Evolutionary conservation across 345 rosid species (phyloP).

Genomic region (Corchorus capsularis): DNA sequence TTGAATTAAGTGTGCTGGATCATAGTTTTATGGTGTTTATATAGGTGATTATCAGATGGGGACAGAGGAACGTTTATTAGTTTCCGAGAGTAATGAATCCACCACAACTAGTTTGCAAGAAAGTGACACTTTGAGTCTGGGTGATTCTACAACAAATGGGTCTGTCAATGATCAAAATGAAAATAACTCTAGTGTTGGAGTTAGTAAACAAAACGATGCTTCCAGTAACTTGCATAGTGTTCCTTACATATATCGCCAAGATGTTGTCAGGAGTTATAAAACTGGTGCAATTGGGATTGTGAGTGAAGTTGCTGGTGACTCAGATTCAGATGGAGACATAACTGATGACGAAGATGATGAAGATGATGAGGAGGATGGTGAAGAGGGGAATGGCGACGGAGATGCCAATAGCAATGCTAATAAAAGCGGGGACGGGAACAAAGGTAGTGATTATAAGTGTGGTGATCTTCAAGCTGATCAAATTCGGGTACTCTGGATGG

Average conservation of each 20-base stretch:
- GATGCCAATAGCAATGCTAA: conserved; percentile 36
- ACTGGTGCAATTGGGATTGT: conserved; percentile 75
- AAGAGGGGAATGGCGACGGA: conserved; percentile 35
- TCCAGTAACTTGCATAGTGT: conserved; percentile 35
- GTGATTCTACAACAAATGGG: conserved; percentile 29
- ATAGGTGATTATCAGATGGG: conserved; percentile 56
- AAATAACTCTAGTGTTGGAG: conserved; percentile 27
- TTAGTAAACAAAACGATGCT: conserved; percentile 34
- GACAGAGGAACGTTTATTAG: conserved; percentile 39
- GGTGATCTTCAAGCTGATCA: conserved; percentile 71
- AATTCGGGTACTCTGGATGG: conserved; percentile 91
- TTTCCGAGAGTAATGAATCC: conserved; percentile 32
- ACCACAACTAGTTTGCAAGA: conserved; percentile 24
- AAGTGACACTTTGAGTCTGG: conserved; percentile 23
- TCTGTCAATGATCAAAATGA: conserved; percentile 31
- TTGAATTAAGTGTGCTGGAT: conserved; percentile 7
- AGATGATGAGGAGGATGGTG: conserved; percentile 35
- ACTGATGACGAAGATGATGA: conserved; percentile 64
- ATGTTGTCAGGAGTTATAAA: conserved; percentile 65
- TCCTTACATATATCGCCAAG: conserved; percentile 70
- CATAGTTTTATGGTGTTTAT: conserved; percentile 5
- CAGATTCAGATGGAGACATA: conserved; percentile 77
- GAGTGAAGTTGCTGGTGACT: conserved; percentile 87
- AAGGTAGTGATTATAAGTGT: conserved; percentile 39
- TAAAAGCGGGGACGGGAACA: conserved; percentile 35